Percentiles rank a stretch among this genome's conserved stretches.
These are phyloP conservation scores for Phialemoniopsis sp. DNA, from an alignment of 2,329 filamentous ascomycete species.

Conservation along the genomic window DNA sequence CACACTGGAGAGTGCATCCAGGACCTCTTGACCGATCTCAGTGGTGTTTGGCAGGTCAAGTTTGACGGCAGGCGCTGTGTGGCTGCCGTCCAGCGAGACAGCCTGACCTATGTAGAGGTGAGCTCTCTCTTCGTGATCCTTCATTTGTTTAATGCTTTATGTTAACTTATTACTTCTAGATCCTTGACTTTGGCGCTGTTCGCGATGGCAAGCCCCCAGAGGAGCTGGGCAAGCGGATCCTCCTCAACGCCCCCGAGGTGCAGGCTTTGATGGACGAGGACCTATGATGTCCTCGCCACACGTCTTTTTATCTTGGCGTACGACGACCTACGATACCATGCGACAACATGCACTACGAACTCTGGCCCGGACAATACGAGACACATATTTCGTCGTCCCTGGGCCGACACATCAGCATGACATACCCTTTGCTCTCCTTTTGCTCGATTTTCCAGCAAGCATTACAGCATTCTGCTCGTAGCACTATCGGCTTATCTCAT, in stretches of 20 bases:
- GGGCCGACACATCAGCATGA: no score
- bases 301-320: no score
- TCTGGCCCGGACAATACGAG: no score
- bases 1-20: slow-evolving; percentile 87
- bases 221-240: slow-evolving; percentile 73
- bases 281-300: slow-evolving; percentile 10
- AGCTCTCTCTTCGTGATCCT: slow-evolving; percentile 24
- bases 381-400: no score
- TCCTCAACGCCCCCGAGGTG: slow-evolving; percentile 56
- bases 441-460: no score
- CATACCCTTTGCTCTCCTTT: no score
- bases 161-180: slow-evolving; percentile 50
- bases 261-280: slow-evolving; percentile 45
- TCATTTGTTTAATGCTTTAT: slow-evolving; percentile 2
- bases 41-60: slow-evolving; percentile 98
- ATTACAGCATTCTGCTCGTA: no score
- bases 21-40: slow-evolving; percentile 87
- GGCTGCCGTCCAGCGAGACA: slow-evolving; percentile 89
- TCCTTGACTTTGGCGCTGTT: slow-evolving; percentile 93
- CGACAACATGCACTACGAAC: no score
- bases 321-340: no score
- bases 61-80: slow-evolving; percentile 96
- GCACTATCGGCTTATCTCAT: no score
- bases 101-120: slow-evolving; percentile 93
- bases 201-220: slow-evolving; percentile 79